phyloP scores from a whole-genome alignment of 441 rosid genomes.

The Croton setiger region DNA sequence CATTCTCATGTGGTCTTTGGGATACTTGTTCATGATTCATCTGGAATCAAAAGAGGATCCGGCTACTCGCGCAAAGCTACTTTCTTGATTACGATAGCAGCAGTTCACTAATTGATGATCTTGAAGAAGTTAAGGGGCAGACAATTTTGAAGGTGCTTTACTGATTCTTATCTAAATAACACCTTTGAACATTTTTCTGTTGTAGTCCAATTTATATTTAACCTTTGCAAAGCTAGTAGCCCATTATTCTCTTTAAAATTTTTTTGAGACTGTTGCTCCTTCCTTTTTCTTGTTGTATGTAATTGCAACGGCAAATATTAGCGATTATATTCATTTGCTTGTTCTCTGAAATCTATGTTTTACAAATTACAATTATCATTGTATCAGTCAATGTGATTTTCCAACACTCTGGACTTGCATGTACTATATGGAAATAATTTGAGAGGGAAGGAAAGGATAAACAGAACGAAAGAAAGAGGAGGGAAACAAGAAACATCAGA shows the following conservation, averaged over 20 bases:
- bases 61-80: conserved; percentile 57
- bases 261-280: background rate
- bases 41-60: conserved; percentile 69
- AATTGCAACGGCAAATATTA: too few species aligned
- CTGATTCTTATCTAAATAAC: conserved; percentile 3
- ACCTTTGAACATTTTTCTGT: background rate
- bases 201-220: background rate
- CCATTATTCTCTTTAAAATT: background rate
- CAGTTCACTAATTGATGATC: conserved; percentile 14
- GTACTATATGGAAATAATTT: background rate
- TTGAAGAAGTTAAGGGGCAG: background rate
- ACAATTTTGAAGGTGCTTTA: conserved; percentile 12
- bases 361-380: conserved; percentile 1
- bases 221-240: background rate
- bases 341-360: background rate
- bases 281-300: background rate
- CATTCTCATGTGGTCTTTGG: conserved; percentile 71
- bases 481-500: background rate
- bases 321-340: background rate
- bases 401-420: background rate
- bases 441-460: background rate
- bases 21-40: conserved; percentile 63
- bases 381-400: background rate
- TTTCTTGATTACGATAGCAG: conserved; percentile 33
- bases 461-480: background rate